Base-by-base conservation (phyloP, 163 green algal species). In the Chloromonas sp. region DNA sequence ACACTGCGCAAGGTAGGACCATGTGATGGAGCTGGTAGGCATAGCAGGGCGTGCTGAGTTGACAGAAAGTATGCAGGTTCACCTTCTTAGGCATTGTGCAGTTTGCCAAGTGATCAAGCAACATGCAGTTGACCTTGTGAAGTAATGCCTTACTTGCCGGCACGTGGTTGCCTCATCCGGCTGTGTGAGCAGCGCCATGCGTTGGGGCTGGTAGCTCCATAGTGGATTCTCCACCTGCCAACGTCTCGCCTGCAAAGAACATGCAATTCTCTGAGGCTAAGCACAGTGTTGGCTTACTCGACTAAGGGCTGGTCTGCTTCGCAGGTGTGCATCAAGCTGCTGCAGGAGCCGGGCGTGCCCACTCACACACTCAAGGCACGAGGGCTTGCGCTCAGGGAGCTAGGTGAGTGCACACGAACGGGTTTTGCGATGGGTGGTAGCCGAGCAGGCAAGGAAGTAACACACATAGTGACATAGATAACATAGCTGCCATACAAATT, bases 1-100 rank as follows among this genome's bases (percentile, higher is more conserved):
- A 98, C 96, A 0, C 84, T 98, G 70, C 70, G 70, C 81, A 88
- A 84, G 87, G 85, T 85, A 77, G 13, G 11, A 36, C 36, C 36
- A 36, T 0, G 14, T 60, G 1, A 81, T 2, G 60, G 1, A 11
- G 11, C 5, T 81, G 79, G 78, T 60, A 84, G 78, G 60, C 60
- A 66, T 82, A 36, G 78, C 78, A 60, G 36, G 15, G 13, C 2
- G 15, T 80, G 13, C 14, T 15, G 13, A 80, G 11, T 36, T 58
- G 8, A 58, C 58, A 2, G 2, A 3, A 11, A 2, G 15, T 3
- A n/a, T 71, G 79, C 58, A 2, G 5, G 2, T 70, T 70, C 2
- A 13, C 79, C 3, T 8, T 84, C 60, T 36, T 78, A 5, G 2
- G 14, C 60, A 8, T 84, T 14, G 61, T 13, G 62, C 14, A 62